Evolutionary conservation across 106 monocot species (phyloP), one percentile per base, ranked within the genome.

Genomic region (Acanthochlamys bracteata): DNA sequence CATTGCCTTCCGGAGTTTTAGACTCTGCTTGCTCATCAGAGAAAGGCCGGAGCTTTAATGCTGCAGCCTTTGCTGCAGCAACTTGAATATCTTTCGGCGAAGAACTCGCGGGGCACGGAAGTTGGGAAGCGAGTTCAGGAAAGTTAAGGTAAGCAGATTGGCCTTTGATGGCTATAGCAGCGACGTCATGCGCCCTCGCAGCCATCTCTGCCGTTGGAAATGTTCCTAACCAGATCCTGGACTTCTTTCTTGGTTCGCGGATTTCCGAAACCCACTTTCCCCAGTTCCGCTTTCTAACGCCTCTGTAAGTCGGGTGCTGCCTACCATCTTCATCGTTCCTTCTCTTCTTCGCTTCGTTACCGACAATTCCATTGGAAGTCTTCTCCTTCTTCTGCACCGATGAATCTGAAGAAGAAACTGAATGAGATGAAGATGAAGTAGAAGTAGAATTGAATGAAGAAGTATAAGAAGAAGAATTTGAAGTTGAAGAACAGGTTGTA

Each of bases 261-360:
- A 93, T 93, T 66, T 93, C 93, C 0, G 93, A 93, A 46, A 93
- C 93, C 93, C 93, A 93, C 39, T 82, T 83, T 0, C 93, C 93
- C 89, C 93, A 93, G 54, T 73, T 93, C 21, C 93, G 84, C 93
- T 88, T 93, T 11, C 93, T 79, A 7, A 93, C 93, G 3, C 93
- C 93, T 45, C 82, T 81, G 77, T 93, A 93, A 6, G 70, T 61
- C 10, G 80, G 79, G 47, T 75, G 84, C 33, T 77, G 33, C n/a
- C n/a, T 75, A 16, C 42, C 76, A 20, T 79, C 76, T 22, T 81
- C 86, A 24, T 64, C 69, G 55, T 59, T 65, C 42, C 64, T 51
- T 59, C 59, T 49, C 39, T 69, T 65, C 58, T 42, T 59, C 4
- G 64, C 25, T 49, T 64, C 53, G 57, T 39, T 42, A 20, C 43